A percentile compares a stretch with the other conserved stretches of the same genome.
Evolutionary conservation across 345 rosid genomes (phyloP).

Genomic region (Iberis pinnata): DNA sequence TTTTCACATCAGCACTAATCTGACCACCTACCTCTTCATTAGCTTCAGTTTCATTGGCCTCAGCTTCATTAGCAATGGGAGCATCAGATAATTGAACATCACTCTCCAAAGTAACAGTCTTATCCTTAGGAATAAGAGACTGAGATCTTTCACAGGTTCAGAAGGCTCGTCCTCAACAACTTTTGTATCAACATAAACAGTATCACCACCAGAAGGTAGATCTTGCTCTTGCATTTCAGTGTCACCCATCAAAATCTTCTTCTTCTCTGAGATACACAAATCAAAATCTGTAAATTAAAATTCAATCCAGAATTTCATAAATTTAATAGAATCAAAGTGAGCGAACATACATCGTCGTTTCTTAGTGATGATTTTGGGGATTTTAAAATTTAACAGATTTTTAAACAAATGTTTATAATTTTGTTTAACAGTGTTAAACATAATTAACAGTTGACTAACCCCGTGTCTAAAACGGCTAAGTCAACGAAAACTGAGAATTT

Average conservation of each 20-base stretch:
- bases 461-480: too few relatives aligned
- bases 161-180: constrained; percentile 29
- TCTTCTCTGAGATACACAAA: not conserved
- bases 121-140: too few relatives aligned
- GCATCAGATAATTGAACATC: not conserved
- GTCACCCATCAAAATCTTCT: constrained; percentile 39
- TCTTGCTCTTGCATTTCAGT: constrained; percentile 47
- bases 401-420: too few relatives aligned
- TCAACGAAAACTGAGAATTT: too few relatives aligned
- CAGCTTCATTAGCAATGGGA: not conserved
- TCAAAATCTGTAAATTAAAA: not conserved
- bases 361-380: too few relatives aligned
- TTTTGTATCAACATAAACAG: constrained; percentile 25
- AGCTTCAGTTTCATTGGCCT: too few relatives aligned
- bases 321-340: too few relatives aligned
- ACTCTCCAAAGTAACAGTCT: constrained; percentile 35
- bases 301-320: constrained; percentile 5
- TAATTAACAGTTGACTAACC: too few relatives aligned
- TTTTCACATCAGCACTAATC: not conserved
- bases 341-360: too few relatives aligned
- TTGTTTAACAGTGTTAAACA: too few relatives aligned
- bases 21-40: not conserved
- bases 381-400: too few relatives aligned
- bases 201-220: constrained; percentile 18
- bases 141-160: constrained; percentile 24